These are phyloP conservation scores for Balakata baccata DNA, from an alignment of 345 rosid genomes.

Conservation along the genomic window DNA sequence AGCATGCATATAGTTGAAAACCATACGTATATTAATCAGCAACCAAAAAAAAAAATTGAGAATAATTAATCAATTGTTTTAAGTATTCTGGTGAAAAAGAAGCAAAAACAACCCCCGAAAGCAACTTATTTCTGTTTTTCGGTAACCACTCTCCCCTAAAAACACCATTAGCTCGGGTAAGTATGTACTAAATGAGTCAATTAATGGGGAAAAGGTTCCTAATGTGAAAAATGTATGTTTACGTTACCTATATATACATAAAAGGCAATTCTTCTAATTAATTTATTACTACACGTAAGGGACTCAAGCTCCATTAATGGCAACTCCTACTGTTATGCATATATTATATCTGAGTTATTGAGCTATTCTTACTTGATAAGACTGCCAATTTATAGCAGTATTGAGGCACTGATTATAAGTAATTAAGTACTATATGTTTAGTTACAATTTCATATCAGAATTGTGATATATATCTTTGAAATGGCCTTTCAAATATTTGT, in stretches of 20 bases:
- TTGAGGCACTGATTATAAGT: too few relatives aligned
- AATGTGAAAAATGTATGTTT: neutral
- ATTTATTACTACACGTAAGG: neutral
- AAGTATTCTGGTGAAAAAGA: neutral
- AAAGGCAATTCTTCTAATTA: neutral
- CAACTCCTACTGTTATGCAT: neutral
- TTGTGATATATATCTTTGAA: neutral
- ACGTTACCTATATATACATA: neutral
- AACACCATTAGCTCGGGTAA: too few relatives aligned
- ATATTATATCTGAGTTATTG: too few relatives aligned
- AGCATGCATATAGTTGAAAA: too few relatives aligned
- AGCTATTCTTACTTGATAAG: too few relatives aligned
- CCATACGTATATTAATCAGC: too few relatives aligned
- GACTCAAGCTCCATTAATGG: neutral
- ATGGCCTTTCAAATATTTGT: neutral
- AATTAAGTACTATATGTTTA: too few relatives aligned
- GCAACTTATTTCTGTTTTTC: neutral
- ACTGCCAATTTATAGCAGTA: too few relatives aligned
- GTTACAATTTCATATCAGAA: neutral
- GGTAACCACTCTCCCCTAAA: neutral
- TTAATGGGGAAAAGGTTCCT: neutral
- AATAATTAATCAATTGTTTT: too few relatives aligned
- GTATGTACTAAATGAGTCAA: neutral
- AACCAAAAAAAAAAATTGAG: too few relatives aligned
- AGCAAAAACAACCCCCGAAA: neutral